Base-by-base conservation (phyloP, 225 moss, liverwort and hornwort genomes). In the Sphagnum tenellum region DNA sequence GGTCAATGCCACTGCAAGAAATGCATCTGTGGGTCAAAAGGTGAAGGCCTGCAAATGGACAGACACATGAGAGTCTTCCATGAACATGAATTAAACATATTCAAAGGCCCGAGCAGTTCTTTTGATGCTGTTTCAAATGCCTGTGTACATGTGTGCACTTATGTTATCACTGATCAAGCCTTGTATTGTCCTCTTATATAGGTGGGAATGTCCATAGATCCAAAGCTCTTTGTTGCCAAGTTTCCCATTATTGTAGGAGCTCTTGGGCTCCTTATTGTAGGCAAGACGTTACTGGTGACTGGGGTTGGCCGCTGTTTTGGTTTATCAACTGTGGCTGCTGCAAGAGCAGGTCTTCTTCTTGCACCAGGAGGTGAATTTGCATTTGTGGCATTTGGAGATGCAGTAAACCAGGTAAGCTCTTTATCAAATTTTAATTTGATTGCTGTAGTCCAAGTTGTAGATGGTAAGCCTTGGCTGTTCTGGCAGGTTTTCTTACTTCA, bases 171-270 rank as follows among this genome's bases (percentile, higher is more conserved):
- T 29, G 29, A 29, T 29, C 29, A 29, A 1, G 29, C 29, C 29
- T 29, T 29, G 29, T 29, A 29, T 29, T 29, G 29, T 29, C 29
- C 29, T 29, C 29, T 56, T 71, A 65, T 88, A 78, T 84, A 96
- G 96, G 96, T 98, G 62, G 96, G 96, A 54, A 98, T 98, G 96
- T 98, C 96, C 63, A 98, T 98, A 50, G 85, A 98, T 76, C 96
- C 96, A 44, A 88, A 93, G 63, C 78, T 98, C 45, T 75, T 98
- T 69, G 79, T 89, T 50, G 84, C 88, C 67, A 85, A 87, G 73
- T 98, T 90, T 62, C 90, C 88, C 12, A 85, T 61, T 63, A 98
- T 98, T 48, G 73, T 85, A 75, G 76, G 81, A 63, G 90, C 96
- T 44, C 88, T 98, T 63, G 72, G 77, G 46, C 72, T 92, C 60